phyloP scores from a whole-genome alignment of 2,329 filamentous ascomycete genomes.

The Fusarium sp. region DNA sequence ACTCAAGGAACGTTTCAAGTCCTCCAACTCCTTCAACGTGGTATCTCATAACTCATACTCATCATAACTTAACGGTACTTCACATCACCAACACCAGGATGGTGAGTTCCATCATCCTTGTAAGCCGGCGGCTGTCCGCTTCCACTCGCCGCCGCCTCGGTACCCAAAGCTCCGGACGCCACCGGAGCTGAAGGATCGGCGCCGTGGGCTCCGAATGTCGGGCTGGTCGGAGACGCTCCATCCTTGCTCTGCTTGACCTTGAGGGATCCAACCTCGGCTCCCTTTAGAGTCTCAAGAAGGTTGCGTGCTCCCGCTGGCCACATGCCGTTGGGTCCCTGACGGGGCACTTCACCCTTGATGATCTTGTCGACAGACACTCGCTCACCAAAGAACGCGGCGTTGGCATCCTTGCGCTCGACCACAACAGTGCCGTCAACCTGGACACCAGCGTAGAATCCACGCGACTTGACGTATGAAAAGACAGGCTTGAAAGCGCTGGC shows the following conservation, averaged over 20 bases:
- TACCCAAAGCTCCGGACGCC: constrained; percentile 6
- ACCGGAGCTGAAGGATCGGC: constrained; percentile 16
- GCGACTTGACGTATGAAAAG: constrained; percentile 84
- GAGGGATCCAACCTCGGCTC: constrained; percentile 46
- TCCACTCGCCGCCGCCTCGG: constrained; percentile 13
- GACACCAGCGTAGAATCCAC: constrained; percentile 88
- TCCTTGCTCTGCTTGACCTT: constrained; percentile 34
- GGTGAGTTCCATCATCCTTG: constrained; percentile 37
- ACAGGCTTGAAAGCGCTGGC: constrained; percentile 52
- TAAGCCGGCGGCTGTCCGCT: constrained; percentile 36
- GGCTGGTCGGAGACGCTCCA: constrained; percentile 5
- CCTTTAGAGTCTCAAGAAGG: constrained; percentile 45
- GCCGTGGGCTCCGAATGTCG: constrained; percentile 17
- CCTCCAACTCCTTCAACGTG: constrained; percentile 2
- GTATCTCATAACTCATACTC: constrained; percentile 29
- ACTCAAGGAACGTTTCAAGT: not conserved
- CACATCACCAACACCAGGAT: constrained; percentile 38
- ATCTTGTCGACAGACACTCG: constrained; percentile 58
- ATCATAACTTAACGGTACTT: constrained; percentile 33
- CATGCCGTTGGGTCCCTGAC: constrained; percentile 39
- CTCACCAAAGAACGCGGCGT: constrained; percentile 86
- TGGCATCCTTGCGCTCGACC: constrained; percentile 88
- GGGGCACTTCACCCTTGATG: constrained; percentile 54
- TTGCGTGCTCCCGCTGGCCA: constrained; percentile 48
- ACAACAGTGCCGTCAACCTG: constrained; percentile 89